phyloP scores from a whole-genome alignment of 2,329 filamentous ascomycete species.

The Ophiocordyceps camponoti-floridani region DNA sequence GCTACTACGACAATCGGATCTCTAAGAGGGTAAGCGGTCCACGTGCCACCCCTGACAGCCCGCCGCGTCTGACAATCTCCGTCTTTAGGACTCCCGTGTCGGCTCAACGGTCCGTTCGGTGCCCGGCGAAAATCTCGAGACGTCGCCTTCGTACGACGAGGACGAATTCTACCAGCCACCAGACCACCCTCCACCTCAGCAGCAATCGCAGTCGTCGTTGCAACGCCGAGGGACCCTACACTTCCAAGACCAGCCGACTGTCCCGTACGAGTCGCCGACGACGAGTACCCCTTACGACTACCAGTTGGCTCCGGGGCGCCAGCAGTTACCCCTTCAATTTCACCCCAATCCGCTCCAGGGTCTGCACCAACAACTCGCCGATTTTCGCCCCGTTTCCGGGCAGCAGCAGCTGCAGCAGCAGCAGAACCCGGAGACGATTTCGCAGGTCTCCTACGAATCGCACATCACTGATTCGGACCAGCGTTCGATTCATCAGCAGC shows the following conservation, averaged over 20 bases:
- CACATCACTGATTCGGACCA: conserved; percentile 31
- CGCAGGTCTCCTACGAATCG: conserved; percentile 45
- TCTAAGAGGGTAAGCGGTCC: conserved; percentile 38
- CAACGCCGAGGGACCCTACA: conserved; percentile 7
- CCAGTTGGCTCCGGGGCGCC: conserved; percentile 14
- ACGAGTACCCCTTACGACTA: conserved; percentile 11
- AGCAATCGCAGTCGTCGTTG: conserved; percentile 8
- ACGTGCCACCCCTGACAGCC: conserved; percentile 14
- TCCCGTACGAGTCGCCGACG: conserved; percentile 6
- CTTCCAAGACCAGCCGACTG: conserved; percentile 17
- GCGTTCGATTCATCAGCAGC: conserved; percentile 21
- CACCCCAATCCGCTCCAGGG: conserved; percentile 4
- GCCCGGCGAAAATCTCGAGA: conserved; percentile 22
- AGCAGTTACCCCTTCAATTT: conserved; percentile 10
- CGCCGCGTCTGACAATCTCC: conserved; percentile 18
- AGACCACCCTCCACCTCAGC: conserved; percentile 8
- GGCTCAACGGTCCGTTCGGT: conserved; percentile 27
- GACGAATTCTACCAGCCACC: conserved; percentile 20
- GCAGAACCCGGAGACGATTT: conserved; percentile 39
- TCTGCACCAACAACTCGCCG: conserved; percentile 17
- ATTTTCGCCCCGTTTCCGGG: conserved; percentile 16
- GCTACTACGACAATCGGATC: conserved; percentile 32
- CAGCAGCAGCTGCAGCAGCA: conserved; percentile 16
- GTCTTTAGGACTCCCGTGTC: conserved; percentile 21
- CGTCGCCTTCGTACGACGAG: conserved; percentile 22